Conservation (phyloP, 2,329 filamentous ascomycete genomes). For the Xylariaceae sp. region DNA sequence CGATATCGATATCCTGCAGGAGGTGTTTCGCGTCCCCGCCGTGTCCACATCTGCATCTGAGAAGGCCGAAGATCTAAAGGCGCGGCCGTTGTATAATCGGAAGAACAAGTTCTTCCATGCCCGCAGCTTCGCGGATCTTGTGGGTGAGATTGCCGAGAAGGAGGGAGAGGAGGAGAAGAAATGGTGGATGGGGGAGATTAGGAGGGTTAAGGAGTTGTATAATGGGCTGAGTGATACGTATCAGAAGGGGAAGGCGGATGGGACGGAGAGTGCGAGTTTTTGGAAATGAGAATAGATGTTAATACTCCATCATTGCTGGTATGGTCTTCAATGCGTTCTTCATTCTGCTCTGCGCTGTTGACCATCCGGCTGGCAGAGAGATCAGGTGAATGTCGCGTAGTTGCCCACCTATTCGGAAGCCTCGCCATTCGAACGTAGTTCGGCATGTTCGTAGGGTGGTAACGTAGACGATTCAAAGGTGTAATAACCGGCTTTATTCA, state of each 20-base stretch:
- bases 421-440: no score
- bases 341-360: no score
- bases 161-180: constrained; percentile 31
- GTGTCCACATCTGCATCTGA: constrained; percentile 30
- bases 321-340: no score
- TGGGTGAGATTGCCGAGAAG: constrained; percentile 33
- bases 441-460: no score
- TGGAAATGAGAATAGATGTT: constrained; percentile 37
- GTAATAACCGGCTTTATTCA: no score
- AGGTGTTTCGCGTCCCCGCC: constrained; percentile 48
- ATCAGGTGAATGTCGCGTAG: no score
- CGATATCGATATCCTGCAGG: constrained; percentile 54
- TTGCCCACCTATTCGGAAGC: no score
- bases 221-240: constrained; percentile 44
- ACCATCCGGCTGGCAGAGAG: no score
- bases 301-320: no score
- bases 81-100: constrained; percentile 49
- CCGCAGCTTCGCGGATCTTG: constrained; percentile 39
- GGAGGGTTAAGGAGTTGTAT: constrained; percentile 47
- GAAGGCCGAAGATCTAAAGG: constrained; percentile 34
- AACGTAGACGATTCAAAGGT: no score
- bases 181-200: constrained; percentile 38
- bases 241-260: constrained; percentile 43
- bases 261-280: constrained; percentile 42
- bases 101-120: constrained; percentile 52